Evolutionary conservation across 805 yeast genomes (phyloP).

Genomic region (Zygoascus biomembranicola): DNA sequence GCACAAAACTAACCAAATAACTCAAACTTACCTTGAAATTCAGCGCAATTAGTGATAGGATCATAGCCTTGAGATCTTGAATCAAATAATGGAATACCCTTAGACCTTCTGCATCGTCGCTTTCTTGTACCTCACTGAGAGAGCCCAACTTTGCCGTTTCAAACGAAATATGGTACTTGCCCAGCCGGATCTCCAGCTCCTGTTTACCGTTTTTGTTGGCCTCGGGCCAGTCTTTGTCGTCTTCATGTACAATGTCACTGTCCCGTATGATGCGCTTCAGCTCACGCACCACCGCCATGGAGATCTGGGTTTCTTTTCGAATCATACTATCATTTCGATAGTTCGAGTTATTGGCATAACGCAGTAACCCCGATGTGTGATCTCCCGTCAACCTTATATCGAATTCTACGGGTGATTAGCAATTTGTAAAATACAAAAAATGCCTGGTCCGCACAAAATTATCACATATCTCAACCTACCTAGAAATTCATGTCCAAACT

Average conservation of each 20-base stretch:
- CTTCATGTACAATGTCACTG: conserved; percentile 36
- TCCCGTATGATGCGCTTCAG: conserved; percentile 30
- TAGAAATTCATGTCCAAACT: conserved; percentile 39
- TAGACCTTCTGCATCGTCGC: conserved; percentile 38
- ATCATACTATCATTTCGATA: conserved; percentile 37
- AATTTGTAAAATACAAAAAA: background rate
- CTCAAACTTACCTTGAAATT: conserved; percentile 33
- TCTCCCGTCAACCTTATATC: conserved; percentile 26
- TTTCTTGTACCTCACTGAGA: conserved; percentile 30
- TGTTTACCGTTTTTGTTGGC: conserved; percentile 35
- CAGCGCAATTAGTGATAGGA: conserved; percentile 35
- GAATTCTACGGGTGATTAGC: conserved; percentile 22
- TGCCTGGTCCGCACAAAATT: background rate
- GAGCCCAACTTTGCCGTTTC: conserved; percentile 36
- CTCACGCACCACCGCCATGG: conserved; percentile 30
- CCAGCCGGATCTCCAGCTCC: conserved; percentile 34
- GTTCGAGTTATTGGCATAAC: conserved; percentile 41
- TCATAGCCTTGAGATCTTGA: conserved; percentile 36
- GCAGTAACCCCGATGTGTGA: conserved; percentile 26
- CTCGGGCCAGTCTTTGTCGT: conserved; percentile 36
- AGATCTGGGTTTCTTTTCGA: conserved; percentile 31
- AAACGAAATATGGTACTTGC: conserved; percentile 28
- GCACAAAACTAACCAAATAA: background rate
- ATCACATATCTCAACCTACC: conserved; percentile 19
- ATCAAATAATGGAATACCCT: conserved; percentile 36